Evolutionary conservation across 805 yeast species (phyloP), one percentile per base, ranked within the genome.

Genomic region (Ogataea philodendri): DNA sequence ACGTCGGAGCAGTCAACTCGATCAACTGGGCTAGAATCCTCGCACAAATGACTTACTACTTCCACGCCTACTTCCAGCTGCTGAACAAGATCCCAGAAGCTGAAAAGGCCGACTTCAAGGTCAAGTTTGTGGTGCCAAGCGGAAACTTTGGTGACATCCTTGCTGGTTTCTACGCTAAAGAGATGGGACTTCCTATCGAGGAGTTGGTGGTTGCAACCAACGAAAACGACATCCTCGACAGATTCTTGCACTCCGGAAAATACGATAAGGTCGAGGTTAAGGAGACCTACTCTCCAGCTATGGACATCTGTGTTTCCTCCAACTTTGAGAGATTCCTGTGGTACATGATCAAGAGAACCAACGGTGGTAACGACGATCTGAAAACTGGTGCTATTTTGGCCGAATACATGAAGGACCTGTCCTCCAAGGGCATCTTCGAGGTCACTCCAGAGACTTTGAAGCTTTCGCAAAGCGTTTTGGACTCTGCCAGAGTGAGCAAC

Each of bases 21-120:
- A 93, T 93, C 62, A 93, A 93, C 72, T 93, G 98, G 98, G 97
- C 98, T 7, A 81, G 98, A 67, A 93, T 93, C 50, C 74, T 93
- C 52, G 97, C 98, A 26, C 98, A 93, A 69, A 90, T 88, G 60
- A 89, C 98, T 15, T 93, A 93, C 67, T 93, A 93, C 69, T 93
- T 89, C 72, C 79, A 84, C 63, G 78, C 97, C 5, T 93, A 80
- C 70, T 89, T 93, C 76, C 80, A 79, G 59, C 65, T 84, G 37
- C 48, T 62, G 39, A 76, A 72, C 46, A 48, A 59, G 30, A 19
- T 49, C 7, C 51, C 58, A 9, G 55, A 52, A 8, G 42, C 54
- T 28, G 59, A 55, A 34, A 58, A 50, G 32, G 32, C 48, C 28
- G 59, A 62, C 21, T 64, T 61, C 18, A 75, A 74, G 50, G 77